Evolutionary conservation across 2,329 filamentous ascomycete species (phyloP), one percentile per base, ranked within the genome.

Genomic region (Scopulariopsis brevicaulis): DNA sequence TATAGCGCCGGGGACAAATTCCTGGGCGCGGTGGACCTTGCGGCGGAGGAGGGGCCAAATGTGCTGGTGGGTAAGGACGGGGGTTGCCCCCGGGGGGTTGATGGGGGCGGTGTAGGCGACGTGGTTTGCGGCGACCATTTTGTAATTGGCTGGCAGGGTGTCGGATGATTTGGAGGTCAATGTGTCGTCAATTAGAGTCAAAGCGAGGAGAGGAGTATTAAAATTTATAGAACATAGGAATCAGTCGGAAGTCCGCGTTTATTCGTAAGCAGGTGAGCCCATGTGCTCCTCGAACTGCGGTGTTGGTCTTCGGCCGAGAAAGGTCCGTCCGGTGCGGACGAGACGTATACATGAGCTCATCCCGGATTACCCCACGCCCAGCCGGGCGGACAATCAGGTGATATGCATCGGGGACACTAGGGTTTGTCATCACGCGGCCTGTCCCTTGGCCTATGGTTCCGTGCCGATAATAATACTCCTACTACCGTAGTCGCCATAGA

Each of bases 31-130:
- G 18, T 63, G 64, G 55, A 69, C 62, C 53, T 69, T 69, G 62
- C 61, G 63, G 24, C 61, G 57, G 37, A 69, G 65, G 53, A 66
- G 65, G 37, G 60, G 60, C 66, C 66, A 69, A 59, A 69, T 62
- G 56, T 69, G 64, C 5, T 60, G 51, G 11, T 50, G 40, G 18
- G 62, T 66, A 14, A 68, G 61, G 53, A 59, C 25, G 8, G 64
- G 64, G n/a, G 57, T 53, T n/a, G 58, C 56, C 50, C 58, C 60
- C 1, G 66, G 59, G 4, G 61, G 65, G 63, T 69, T 69, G 62
- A 66, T 63, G 55, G 66, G 67, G 3, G 66, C 64, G 0, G 66
- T 66, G 61, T 65, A 67, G 58, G 62, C 65, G 54, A 67, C 35
- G 50, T 59, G 50, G 34, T 58, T 52, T 18, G 46, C 46, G 22